Conservation (phyloP, 345 rosid genomes). For the Luvunga scandens region DNA sequence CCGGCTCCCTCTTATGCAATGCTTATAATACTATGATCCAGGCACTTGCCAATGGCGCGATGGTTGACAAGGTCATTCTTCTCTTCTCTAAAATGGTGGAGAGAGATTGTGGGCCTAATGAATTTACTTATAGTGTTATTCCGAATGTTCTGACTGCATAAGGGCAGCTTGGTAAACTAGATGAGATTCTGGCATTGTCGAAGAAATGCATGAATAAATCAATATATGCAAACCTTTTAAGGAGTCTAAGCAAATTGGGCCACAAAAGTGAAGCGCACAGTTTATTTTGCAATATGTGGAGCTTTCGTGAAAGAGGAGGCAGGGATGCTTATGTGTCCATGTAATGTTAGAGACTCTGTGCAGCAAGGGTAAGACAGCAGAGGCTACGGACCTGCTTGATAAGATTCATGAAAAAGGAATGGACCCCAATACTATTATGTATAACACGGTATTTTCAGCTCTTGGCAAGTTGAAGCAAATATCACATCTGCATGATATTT, state of each 20-base stretch:
- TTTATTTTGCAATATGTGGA: slow-evolving; percentile 91
- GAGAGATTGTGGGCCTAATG: slow-evolving; percentile 55
- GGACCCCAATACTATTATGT: slow-evolving; percentile 62
- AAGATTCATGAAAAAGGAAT: slow-evolving; percentile 77
- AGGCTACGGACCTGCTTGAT: slow-evolving; percentile 70
- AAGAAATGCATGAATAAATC: slow-evolving; percentile 65
- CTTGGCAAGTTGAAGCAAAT: slow-evolving; percentile 74
- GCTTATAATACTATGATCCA: slow-evolving; percentile 78
- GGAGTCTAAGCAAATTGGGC: slow-evolving; percentile 67
- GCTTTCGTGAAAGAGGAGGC: slow-evolving; percentile 71
- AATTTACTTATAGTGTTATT: slow-evolving; percentile 63
- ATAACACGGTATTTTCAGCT: slow-evolving; percentile 61
- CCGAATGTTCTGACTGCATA: slow-evolving; percentile 55
- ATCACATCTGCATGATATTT: slow-evolving; percentile 69
- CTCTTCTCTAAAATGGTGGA: slow-evolving; percentile 78
- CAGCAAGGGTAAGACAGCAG: slow-evolving; percentile 63
- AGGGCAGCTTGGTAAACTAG: slow-evolving; percentile 67
- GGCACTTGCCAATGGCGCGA: slow-evolving; percentile 59
- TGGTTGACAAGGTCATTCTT: slow-evolving; percentile 68
- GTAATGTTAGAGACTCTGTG: slow-evolving; percentile 83
- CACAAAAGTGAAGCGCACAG: slow-evolving; percentile 83
- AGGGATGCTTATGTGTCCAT: slow-evolving; percentile 62
- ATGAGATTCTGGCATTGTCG: slow-evolving; percentile 61
- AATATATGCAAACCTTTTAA: slow-evolving; percentile 74
- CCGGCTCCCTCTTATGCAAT: background rate